These are phyloP conservation scores for Fusarium sambucinum DNA, from an alignment of 2,329 filamentous ascomycete genomes.

Conservation along the genomic window DNA sequence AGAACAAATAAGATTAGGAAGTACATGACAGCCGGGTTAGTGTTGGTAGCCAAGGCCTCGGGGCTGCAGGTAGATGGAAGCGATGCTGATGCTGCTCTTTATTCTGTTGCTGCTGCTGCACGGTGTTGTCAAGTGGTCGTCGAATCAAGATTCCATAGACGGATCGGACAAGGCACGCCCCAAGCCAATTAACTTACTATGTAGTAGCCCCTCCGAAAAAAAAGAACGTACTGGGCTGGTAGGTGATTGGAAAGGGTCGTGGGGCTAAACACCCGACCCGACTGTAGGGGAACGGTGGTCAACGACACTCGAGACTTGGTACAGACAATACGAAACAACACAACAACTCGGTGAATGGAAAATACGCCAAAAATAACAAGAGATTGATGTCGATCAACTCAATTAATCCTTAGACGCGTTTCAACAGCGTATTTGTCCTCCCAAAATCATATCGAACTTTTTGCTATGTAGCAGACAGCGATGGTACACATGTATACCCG, in stretches of 20 bases:
- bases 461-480: background rate
- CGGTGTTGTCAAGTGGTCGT: conserved; percentile 44
- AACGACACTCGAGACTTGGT: conserved; percentile 31
- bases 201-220: conserved; percentile 32
- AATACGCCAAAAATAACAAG: background rate
- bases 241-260: conserved; percentile 36
- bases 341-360: background rate
- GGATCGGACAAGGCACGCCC: conserved; percentile 38
- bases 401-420: background rate
- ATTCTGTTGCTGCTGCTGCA: conserved; percentile 23
- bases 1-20: background rate
- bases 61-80: conserved; percentile 15
- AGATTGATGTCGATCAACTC: background rate
- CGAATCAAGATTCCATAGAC: conserved; percentile 47
- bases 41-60: conserved; percentile 17
- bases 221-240: conserved; percentile 5
- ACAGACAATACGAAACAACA: background rate
- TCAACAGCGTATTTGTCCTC: background rate
- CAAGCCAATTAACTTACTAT: conserved; percentile 30
- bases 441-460: background rate
- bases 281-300: conserved; percentile 17
- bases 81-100: conserved; percentile 2
- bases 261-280: conserved; percentile 36
- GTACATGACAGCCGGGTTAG: conserved; percentile 9
- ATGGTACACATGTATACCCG: conserved; percentile 11